Evolutionary conservation across 495 filamentous ascomycete species (phyloP).

Genomic region (Annulohypoxylon moriforme): DNA sequence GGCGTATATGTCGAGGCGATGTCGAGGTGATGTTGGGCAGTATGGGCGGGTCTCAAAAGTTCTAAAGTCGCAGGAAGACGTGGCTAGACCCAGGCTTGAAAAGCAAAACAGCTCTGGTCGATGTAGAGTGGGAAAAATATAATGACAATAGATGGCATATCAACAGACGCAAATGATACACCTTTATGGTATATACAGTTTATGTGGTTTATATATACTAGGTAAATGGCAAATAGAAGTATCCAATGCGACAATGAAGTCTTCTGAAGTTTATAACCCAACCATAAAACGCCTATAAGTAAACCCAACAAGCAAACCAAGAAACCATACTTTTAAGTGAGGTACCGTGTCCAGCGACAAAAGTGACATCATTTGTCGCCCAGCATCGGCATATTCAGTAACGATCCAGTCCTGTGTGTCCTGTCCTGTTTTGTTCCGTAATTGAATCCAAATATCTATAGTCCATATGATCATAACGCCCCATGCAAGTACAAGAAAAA

Average conservation of each 20-base stretch:
- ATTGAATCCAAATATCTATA: not conserved
- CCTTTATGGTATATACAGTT: constrained; percentile 13
- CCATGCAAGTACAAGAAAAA: not conserved
- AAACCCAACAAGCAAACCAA: not conserved
- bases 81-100: not conserved
- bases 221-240: not conserved
- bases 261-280: not conserved
- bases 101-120: not conserved
- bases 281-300: too few relatives aligned
- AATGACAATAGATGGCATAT: constrained; percentile 3
- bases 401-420: constrained; percentile 27
- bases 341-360: not conserved
- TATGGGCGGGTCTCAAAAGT: not conserved
- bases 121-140: not conserved
- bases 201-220: not conserved
- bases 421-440: constrained; percentile 16
- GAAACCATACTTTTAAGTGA: not conserved
- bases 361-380: not conserved
- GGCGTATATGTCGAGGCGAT: not conserved
- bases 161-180: not conserved
- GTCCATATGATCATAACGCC: not conserved
- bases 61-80: not conserved
- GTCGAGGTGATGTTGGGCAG: too few relatives aligned
- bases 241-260: not conserved
- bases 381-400: not conserved